phyloP scores from a whole-genome alignment of 2,329 filamentous ascomycete genomes.

The Rutstroemia sp. region DNA sequence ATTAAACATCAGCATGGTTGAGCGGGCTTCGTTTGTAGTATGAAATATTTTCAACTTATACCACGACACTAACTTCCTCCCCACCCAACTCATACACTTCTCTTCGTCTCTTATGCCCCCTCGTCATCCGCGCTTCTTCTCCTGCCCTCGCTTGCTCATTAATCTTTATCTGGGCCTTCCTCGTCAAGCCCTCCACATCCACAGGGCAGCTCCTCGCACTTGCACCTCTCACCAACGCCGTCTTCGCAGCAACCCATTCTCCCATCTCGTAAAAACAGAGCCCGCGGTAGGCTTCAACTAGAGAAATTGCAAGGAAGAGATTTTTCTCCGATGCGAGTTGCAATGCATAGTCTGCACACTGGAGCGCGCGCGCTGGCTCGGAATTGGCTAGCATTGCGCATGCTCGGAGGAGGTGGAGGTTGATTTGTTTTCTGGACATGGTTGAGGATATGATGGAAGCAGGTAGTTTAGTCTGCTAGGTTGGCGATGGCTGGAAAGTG shows the following conservation, averaged over 20 bases:
- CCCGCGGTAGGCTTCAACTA: constrained; percentile 12
- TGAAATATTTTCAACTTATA: no score
- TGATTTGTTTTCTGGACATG: constrained; percentile 2
- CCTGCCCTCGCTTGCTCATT: neutral
- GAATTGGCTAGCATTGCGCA: constrained; percentile 6
- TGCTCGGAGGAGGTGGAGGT: constrained; percentile 9
- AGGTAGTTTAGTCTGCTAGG: no score
- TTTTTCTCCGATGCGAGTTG: neutral
- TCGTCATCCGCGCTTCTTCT: neutral
- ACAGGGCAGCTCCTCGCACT: constrained; percentile 6
- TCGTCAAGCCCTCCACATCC: constrained; percentile 2
- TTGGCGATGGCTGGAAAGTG: no score
- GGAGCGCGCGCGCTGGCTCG: neutral
- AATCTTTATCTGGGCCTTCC: constrained; percentile 1
- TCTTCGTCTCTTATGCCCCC: no score
- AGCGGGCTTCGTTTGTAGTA: no score
- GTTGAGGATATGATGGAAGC: no score
- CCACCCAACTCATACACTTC: no score
- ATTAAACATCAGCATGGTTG: no score
- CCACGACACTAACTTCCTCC: no score
- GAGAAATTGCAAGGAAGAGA: constrained; percentile 7
- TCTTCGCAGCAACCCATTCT: constrained; percentile 13
- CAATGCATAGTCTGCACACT: constrained; percentile 8
- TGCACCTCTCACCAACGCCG: constrained; percentile 14
- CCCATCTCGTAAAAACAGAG: constrained; percentile 9